These are phyloP conservation scores for Lumnitzera racemosa DNA, from an alignment of 345 rosid genomes.

Conservation along the genomic window DNA sequence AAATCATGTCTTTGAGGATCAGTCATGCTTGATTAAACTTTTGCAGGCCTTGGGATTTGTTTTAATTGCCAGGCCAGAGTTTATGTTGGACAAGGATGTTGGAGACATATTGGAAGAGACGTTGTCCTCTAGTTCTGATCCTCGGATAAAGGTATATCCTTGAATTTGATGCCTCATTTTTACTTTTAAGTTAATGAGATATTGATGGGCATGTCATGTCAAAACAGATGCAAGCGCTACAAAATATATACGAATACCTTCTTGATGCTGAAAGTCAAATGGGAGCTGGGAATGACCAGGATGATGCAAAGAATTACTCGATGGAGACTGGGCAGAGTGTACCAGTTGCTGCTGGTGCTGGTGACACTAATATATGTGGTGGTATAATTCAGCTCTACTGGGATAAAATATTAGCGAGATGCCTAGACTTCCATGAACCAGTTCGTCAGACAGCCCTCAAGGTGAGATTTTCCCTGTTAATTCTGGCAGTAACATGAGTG, in stretches of 20 bases:
- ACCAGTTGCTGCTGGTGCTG: constrained; percentile 99
- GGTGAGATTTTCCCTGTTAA: constrained; percentile 34
- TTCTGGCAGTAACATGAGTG: not conserved
- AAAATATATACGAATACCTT: constrained; percentile 91
- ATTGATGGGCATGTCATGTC: constrained; percentile 17
- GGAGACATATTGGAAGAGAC: constrained; percentile 76
- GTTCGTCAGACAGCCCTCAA: constrained; percentile 87
- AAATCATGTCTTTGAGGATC: constrained; percentile 1
- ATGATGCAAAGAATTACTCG: constrained; percentile 26
- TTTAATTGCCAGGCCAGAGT: constrained; percentile 90
- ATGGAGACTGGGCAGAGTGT: constrained; percentile 55
- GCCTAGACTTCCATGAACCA: constrained; percentile 76
- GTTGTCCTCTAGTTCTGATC: constrained; percentile 55
- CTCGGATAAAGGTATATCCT: constrained; percentile 71
- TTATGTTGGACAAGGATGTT: constrained; percentile 94
- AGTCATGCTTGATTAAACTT: constrained; percentile 14
- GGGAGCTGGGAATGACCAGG: constrained; percentile 53
- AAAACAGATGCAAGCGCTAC: constrained; percentile 85
- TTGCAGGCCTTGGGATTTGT: constrained; percentile 90
- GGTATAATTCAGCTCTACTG: constrained; percentile 95
- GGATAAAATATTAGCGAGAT: constrained; percentile 81
- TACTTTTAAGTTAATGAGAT: not conserved
- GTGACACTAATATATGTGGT: constrained; percentile 98
- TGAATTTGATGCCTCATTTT: not conserved
- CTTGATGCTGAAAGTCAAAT: constrained; percentile 93